Conservation (phyloP, 257 asterid genomes). For the Plantago elongata region DNA sequence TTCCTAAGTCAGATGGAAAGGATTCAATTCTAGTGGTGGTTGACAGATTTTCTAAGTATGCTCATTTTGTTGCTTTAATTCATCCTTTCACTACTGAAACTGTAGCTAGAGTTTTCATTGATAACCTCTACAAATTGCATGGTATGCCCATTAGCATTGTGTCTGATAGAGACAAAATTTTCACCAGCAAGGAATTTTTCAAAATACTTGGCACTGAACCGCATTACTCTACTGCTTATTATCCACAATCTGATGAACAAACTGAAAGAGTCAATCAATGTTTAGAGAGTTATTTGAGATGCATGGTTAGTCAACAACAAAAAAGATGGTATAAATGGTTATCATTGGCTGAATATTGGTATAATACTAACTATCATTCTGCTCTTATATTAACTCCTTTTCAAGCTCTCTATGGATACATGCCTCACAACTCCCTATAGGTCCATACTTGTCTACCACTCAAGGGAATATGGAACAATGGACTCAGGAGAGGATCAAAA, state of each 20-base stretch:
- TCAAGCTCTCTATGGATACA: conserved; percentile 10
- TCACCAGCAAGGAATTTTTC: background rate
- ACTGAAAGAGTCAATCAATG: conserved; percentile 13
- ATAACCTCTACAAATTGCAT: background rate
- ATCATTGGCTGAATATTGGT: conserved; percentile 4
- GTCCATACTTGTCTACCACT: background rate
- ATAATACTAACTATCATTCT: conserved; percentile 2
- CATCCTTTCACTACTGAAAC: background rate
- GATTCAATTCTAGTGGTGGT: conserved; percentile 9
- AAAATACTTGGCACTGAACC: background rate
- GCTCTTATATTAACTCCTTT: background rate
- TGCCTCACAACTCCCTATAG: background rate
- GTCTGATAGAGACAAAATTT: background rate
- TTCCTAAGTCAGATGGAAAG: background rate
- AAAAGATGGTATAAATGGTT: background rate
- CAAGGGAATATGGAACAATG: too few relatives aligned
- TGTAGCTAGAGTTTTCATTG: background rate
- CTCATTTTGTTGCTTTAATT: background rate
- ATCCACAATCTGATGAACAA: conserved; percentile 15
- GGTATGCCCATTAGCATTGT: background rate
- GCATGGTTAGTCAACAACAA: background rate
- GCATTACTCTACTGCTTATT: background rate
- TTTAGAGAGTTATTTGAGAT: background rate
- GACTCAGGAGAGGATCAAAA: background rate
- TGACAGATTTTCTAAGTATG: conserved; percentile 5